phyloP scores from a whole-genome alignment of 352 stramenopile genomes.

The Globisporangium lucens region DNA sequence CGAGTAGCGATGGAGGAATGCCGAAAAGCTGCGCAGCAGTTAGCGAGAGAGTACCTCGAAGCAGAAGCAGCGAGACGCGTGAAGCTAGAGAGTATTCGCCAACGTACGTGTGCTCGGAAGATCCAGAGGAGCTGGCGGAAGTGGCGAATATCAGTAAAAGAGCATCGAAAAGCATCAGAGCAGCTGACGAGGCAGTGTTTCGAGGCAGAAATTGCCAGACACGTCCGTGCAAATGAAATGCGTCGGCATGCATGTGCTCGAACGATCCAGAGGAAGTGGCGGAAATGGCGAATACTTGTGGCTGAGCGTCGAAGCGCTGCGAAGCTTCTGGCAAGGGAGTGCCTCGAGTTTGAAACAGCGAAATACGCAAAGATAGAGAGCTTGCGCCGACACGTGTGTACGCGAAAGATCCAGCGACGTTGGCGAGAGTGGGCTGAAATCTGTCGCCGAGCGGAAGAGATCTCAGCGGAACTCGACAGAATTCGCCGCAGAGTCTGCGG shows the following conservation, averaged over 20 bases:
- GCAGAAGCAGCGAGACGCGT: neutral
- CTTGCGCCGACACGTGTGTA: slow-evolving; percentile 6
- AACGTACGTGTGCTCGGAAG: neutral
- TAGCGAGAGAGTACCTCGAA: neutral
- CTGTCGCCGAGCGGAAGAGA: neutral
- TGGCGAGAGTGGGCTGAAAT: slow-evolving; percentile 8
- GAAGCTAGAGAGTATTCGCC: neutral
- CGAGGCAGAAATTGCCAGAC: neutral
- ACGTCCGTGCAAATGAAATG: neutral
- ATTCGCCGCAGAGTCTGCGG: slow-evolving; percentile 14
- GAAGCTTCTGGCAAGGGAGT: neutral
- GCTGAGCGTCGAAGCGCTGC: slow-evolving; percentile 1
- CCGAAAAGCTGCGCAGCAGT: neutral
- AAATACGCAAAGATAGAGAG: neutral
- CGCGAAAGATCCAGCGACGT: neutral
- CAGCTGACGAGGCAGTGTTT: neutral
- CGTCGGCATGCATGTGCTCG: slow-evolving; percentile 8
- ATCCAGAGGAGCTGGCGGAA: slow-evolving; percentile 10
- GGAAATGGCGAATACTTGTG: slow-evolving; percentile 1
- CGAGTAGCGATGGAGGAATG: neutral
- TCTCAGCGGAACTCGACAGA: slow-evolving; percentile 8
- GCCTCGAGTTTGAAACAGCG: neutral
- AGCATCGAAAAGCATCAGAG: slow-evolving; percentile 10
- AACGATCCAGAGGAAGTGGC: slow-evolving; percentile 21
- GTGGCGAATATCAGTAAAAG: slow-evolving; percentile 10